These are phyloP conservation scores for Mercurialis annua DNA, from an alignment of 345 rosid species.

Conservation along the genomic window DNA sequence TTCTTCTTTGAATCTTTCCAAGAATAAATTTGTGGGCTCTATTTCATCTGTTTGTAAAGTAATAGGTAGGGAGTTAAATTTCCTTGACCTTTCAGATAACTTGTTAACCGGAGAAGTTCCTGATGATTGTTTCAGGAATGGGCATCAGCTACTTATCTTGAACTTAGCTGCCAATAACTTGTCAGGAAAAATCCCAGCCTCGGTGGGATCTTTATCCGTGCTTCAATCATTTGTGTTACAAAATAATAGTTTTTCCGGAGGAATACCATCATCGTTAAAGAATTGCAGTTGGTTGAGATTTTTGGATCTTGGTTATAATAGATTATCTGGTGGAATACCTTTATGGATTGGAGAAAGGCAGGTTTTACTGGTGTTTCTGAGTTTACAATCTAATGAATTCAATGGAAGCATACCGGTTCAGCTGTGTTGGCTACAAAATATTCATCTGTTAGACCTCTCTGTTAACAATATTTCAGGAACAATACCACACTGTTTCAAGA, in stretches of 20 bases:
- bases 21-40: conserved; percentile 23
- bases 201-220: conserved; percentile 3
- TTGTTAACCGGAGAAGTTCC: conserved; percentile 12
- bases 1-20: conserved; percentile 21
- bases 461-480: conserved; percentile 16
- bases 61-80: not conserved
- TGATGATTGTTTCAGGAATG: conserved; percentile 3
- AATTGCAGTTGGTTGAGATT: conserved; percentile 10
- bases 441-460: conserved; percentile 18
- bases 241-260: conserved; percentile 22
- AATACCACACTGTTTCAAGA: conserved; percentile 15
- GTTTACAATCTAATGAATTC: conserved; percentile 20
- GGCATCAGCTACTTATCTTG: conserved; percentile 2
- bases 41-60: conserved; percentile 13
- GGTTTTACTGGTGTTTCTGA: conserved; percentile 11
- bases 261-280: conserved; percentile 13
- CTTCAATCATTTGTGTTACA: conserved; percentile 20
- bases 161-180: conserved; percentile 24
- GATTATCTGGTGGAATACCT: conserved; percentile 23
- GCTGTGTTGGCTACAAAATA: conserved; percentile 8
- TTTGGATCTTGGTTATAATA: conserved; percentile 21
- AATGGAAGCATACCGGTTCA: conserved; percentile 15
- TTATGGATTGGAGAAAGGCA: conserved; percentile 23
- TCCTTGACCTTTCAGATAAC: conserved; percentile 21
- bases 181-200: conserved; percentile 21